Evolutionary conservation across 2,329 filamentous ascomycete genomes (phyloP), one percentile per base, ranked within the genome.

Genomic region (Stagonosporopsis cucurbitacearum): DNA sequence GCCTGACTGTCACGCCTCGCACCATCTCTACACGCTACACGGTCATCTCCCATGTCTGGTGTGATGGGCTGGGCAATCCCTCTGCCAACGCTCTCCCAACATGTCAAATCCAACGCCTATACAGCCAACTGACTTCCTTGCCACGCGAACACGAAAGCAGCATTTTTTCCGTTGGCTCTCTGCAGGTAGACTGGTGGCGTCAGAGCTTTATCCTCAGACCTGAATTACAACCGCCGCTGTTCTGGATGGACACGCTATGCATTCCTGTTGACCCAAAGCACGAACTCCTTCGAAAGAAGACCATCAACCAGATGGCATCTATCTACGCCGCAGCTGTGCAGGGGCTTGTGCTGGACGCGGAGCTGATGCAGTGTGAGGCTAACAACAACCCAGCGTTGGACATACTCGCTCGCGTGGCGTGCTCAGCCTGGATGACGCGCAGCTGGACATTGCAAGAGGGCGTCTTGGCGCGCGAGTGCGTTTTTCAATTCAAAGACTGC

Each of bases 201-300:
- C 44, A 48, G 20, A 48, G 43, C 33, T 37, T 49, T 22, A 25
- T 52, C 19, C 25, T 13, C 17, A 23, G 43, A 15, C 42, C 39
- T 30, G 22, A 40, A n/a, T 6, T 6, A 22, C 35, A 33, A 22
- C 36, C 47, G 32, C 54, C 47, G 5, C 26, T 42, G 36, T 63
- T 65, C 39, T 64, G 61, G 61, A 54, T 64, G 36, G 63, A 65
- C 50, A 64, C 63, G 4, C 47, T 65, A 2, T 65, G 63, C 45
- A 59, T 62, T 12, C 63, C 60, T 6, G 57, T 59, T 13, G 41
- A 28, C 15, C 30, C 53, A 12, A 25, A 25, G 41, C 44, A 50
- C 30, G 26, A 20, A 19, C 6, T 20, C 17, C 43, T 56, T 13
- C 44, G 45, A n/a, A 26, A 39, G 6, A 50, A 20, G 17, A 44